phyloP scores from a whole-genome alignment of 208 protist genomes.

The Leishmania major region DNA sequence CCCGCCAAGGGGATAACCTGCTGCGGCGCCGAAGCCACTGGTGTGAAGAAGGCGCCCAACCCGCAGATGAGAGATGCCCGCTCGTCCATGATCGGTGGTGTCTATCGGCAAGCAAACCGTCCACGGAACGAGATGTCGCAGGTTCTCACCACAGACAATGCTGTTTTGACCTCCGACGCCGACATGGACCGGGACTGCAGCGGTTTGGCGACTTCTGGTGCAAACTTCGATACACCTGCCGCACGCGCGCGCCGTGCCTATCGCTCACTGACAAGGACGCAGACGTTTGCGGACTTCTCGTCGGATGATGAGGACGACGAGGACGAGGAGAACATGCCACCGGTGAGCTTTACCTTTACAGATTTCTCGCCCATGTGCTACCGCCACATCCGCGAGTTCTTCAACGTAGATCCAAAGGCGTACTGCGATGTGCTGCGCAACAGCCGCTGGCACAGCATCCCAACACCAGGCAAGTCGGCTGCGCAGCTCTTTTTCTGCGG shows the following conservation, averaged over 20 bases:
- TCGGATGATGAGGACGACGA: slow-evolving; percentile 42
- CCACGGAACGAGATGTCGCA: slow-evolving; percentile 2
- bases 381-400: slow-evolving; percentile 88
- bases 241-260: background rate
- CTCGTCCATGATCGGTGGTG: background rate
- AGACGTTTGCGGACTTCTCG: slow-evolving; percentile 25
- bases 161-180: background rate
- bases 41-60: slow-evolving; percentile 3
- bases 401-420: slow-evolving; percentile 68
- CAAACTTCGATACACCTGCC: background rate
- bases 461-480: slow-evolving; percentile 88
- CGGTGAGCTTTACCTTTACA: slow-evolving; percentile 73
- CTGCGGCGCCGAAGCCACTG: slow-evolving; percentile 26
- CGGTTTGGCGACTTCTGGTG: slow-evolving; percentile 2
- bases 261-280: background rate
- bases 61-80: slow-evolving; percentile 7
- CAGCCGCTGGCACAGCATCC: slow-evolving; percentile 88
- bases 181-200: slow-evolving; percentile 14
- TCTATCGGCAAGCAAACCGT: background rate
- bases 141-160: slow-evolving; percentile 1
- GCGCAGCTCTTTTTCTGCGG: slow-evolving; percentile 93
- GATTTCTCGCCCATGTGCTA: slow-evolving; percentile 94
- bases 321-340: slow-evolving; percentile 48
- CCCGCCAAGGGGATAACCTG: slow-evolving; percentile 32
- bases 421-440: slow-evolving; percentile 78